phyloP scores from a whole-genome alignment of 2,329 filamentous ascomycete genomes.

The Beauveria caledonica region DNA sequence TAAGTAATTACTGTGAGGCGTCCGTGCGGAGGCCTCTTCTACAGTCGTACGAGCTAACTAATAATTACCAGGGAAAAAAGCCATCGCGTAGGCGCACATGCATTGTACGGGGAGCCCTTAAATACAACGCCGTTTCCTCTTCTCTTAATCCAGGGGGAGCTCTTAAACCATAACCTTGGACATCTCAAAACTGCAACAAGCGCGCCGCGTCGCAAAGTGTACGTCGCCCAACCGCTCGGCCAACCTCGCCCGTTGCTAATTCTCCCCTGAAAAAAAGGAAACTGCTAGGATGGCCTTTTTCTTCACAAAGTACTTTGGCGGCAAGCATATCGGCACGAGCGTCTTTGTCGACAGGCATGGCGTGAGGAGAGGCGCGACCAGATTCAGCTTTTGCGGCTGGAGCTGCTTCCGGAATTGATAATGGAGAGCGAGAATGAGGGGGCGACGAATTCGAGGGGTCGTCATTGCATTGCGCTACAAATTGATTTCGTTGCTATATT shows the following conservation, averaged over 20 bases:
- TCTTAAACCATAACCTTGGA: background rate
- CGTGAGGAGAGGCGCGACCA: conserved; percentile 41
- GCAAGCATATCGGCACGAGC: conserved; percentile 42
- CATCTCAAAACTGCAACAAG: background rate
- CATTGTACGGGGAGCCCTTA: background rate
- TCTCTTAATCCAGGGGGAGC: background rate
- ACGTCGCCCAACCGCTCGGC: background rate
- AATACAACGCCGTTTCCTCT: background rate
- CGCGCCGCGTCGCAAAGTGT: background rate
- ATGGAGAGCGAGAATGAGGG: background rate
- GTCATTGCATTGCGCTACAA: background rate
- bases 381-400: conserved; percentile 41
- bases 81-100: background rate
- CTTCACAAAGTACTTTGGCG: conserved; percentile 38
- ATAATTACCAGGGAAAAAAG: background rate
- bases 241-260: background rate
- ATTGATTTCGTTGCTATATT: background rate
- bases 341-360: conserved; percentile 38
- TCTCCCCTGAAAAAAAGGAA: background rate
- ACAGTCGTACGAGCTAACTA: background rate
- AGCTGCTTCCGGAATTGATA: conserved; percentile 39
- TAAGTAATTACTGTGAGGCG: background rate
- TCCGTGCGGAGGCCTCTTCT: conserved; percentile 5
- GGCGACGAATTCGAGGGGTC: background rate
- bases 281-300: conserved; percentile 35